phyloP scores from a whole-genome alignment of 2,329 filamentous ascomycete species.

The Fusarium nurragi region DNA sequence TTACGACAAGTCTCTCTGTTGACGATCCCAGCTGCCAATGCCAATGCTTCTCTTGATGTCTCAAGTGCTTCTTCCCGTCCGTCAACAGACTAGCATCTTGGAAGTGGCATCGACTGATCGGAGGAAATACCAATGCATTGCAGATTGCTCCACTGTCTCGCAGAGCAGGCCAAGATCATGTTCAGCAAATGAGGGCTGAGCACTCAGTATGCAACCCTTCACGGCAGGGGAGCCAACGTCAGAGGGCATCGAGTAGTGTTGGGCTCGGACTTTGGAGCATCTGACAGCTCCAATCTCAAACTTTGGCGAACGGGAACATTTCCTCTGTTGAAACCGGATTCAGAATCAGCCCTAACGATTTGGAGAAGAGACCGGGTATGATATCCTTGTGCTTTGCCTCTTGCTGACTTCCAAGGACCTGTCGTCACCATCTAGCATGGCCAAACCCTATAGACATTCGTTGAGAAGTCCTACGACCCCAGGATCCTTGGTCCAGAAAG shows the following conservation, averaged over 20 bases:
- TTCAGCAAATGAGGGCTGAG: conserved; percentile 32
- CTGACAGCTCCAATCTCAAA: conserved; percentile 9
- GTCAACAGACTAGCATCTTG: conserved; percentile 13
- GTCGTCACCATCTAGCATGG: conserved; percentile 31
- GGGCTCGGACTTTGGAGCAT: not conserved
- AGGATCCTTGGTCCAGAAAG: conserved; percentile 34
- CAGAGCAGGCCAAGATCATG: conserved; percentile 24
- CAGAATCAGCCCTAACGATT: conserved; percentile 35
- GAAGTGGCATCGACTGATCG: conserved; percentile 27
- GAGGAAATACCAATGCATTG: conserved; percentile 27
- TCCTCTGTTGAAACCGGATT: conserved; percentile 15
- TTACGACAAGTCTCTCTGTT: conserved; percentile 12
- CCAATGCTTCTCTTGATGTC: conserved; percentile 20
- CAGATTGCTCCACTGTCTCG: conserved; percentile 34
- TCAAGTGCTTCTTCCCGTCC: conserved; percentile 21
- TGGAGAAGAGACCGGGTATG: conserved; percentile 29
- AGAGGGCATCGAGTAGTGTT: conserved; percentile 6
- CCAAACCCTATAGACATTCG: conserved; percentile 10
- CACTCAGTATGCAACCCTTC: conserved; percentile 28
- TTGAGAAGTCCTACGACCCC: conserved; percentile 27
- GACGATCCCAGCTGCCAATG: conserved; percentile 7
- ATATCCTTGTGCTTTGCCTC: not conserved
- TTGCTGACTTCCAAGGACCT: conserved; percentile 10
- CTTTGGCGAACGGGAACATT: conserved; percentile 14
- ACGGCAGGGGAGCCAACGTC: conserved; percentile 13